These are phyloP conservation scores for Diaporthe velutina DNA, from an alignment of 2,329 filamentous ascomycete species.

Conservation along the genomic window DNA sequence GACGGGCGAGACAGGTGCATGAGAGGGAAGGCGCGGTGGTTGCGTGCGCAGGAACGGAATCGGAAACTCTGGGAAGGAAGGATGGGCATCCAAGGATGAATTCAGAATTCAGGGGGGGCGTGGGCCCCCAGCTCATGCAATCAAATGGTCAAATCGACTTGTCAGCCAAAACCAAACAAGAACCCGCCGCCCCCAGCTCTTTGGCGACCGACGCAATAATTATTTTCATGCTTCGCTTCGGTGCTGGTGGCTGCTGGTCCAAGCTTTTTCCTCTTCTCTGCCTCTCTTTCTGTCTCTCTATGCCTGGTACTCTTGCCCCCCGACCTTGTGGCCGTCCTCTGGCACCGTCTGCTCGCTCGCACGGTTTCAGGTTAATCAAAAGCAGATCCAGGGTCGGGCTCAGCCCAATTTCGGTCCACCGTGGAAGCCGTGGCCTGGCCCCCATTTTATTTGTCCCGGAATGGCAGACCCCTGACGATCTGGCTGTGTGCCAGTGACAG, in stretches of 20 bases:
- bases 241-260: background rate
- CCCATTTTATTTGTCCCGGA: conserved; percentile 20
- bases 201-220: background rate
- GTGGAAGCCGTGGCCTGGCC: background rate
- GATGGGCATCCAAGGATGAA: conserved; percentile 4
- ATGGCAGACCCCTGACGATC: conserved; percentile 30
- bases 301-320: background rate
- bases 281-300: background rate
- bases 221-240: background rate
- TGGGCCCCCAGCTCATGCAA: conserved; percentile 11
- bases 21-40: background rate
- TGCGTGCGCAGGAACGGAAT: conserved; percentile 5
- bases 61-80: background rate
- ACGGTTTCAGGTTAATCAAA: conserved; percentile 36
- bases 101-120: conserved; percentile 20
- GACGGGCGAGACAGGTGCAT: conserved; percentile 14
- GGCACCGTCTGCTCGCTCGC: background rate
- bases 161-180: too few relatives aligned
- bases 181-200: background rate
- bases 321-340: background rate
- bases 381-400: conserved; percentile 28
- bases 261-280: background rate
- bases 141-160: conserved; percentile 22
- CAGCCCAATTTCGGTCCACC: conserved; percentile 29
- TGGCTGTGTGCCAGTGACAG: conserved; percentile 19